Evolutionary conservation across 495 filamentous ascomycete genomes (phyloP).

Genomic region (Alectoria sarmentosa): DNA sequence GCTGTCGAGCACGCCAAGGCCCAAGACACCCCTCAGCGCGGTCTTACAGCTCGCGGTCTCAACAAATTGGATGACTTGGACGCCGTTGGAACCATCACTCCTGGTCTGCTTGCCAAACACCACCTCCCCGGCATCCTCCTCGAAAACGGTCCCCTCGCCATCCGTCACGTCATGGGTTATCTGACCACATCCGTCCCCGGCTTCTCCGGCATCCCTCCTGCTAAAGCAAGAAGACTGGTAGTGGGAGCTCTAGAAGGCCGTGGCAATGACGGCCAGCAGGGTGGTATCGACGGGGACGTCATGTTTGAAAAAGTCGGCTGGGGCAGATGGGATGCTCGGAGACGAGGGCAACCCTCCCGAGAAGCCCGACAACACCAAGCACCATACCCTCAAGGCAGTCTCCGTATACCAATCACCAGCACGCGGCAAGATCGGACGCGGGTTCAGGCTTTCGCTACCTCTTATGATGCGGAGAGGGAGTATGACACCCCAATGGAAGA

Average conservation of each 20-base stretch:
- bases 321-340: conserved; percentile 89
- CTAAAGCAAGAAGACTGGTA: conserved; percentile 83
- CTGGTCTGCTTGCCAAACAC: conserved; percentile 79
- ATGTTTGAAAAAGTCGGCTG: conserved; percentile 95
- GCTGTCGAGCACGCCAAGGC: conserved; percentile 46
- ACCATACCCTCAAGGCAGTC: conserved; percentile 49
- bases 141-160: conserved; percentile 80
- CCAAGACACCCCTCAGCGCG: conserved; percentile 35
- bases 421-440: conserved; percentile 38
- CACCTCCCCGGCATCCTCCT: conserved; percentile 89
- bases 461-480: conserved; percentile 57
- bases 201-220: conserved; percentile 82
- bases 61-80: conserved; percentile 50
- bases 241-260: conserved; percentile 77
- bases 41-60: conserved; percentile 34
- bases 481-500: conserved; percentile 42
- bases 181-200: conserved; percentile 89
- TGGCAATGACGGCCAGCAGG: conserved; percentile 55
- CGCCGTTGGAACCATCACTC: conserved; percentile 73
- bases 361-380: conserved; percentile 38
- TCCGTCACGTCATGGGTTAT: conserved; percentile 90
- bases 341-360: conserved; percentile 56
- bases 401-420: conserved; percentile 56
- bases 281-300: conserved; percentile 63
- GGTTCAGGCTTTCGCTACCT: conserved; percentile 40